Evolutionary conservation across 495 filamentous ascomycete genomes (phyloP).

Genomic region (Glonium stellatum): DNA sequence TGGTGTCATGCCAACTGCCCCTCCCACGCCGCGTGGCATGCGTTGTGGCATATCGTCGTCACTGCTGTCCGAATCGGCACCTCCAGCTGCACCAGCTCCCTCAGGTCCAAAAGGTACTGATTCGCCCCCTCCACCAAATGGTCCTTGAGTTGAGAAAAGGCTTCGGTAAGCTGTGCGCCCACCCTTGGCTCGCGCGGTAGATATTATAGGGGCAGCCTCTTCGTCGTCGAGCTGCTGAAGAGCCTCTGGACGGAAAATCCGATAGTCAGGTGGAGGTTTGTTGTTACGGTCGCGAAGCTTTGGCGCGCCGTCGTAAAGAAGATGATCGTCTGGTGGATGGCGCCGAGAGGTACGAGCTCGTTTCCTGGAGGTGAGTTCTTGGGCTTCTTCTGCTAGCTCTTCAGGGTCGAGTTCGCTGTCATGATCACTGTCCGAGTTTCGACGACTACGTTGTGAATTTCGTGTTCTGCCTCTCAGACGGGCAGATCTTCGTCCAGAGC

Average conservation of each 20-base stretch:
- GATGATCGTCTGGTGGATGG: conserved; percentile 31
- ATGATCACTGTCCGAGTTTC: conserved; percentile 43
- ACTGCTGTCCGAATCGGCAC: conserved; percentile 89
- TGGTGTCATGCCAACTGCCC: conserved; percentile 68
- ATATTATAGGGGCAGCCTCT: conserved; percentile 52
- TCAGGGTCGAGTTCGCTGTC: conserved; percentile 40
- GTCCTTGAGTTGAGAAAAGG: conserved; percentile 79
- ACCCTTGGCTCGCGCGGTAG: conserved; percentile 60
- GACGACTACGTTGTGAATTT: conserved; percentile 47
- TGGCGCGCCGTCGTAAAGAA: conserved; percentile 43
- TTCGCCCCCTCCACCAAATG: conserved; percentile 79
- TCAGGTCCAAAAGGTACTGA: conserved; percentile 67
- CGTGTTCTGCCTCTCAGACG: conserved; percentile 44
- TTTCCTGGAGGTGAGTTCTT: conserved; percentile 72
- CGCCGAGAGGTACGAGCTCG: conserved; percentile 13
- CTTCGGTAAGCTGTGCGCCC: conserved; percentile 56
- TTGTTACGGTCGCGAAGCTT: conserved; percentile 32
- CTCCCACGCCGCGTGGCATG: conserved; percentile 48
- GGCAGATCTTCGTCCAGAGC: conserved; percentile 42
- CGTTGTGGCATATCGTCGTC: conserved; percentile 72
- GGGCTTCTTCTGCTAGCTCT: conserved; percentile 44
- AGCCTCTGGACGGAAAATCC: conserved; percentile 68
- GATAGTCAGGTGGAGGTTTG: conserved; percentile 50
- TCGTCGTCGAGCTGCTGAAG: conserved; percentile 67
- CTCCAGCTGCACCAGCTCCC: conserved; percentile 65